phyloP scores from a whole-genome alignment of 768 basidiomycete species.

The Pleurotus platypus region DNA sequence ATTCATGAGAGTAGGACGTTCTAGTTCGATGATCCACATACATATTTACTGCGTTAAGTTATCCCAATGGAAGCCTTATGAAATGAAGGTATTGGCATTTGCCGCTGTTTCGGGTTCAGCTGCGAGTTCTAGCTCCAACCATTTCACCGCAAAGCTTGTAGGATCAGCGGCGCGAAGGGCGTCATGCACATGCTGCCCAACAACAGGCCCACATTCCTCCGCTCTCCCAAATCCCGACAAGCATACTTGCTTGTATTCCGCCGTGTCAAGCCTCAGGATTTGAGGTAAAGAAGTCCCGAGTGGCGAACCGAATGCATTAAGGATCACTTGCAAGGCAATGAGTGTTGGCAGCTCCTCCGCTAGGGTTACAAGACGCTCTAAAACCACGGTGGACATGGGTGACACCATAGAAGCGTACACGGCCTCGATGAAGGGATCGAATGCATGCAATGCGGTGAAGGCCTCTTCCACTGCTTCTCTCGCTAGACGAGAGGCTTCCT shows the following conservation, averaged over 20 bases:
- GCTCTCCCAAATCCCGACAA: slow-evolving; percentile 75
- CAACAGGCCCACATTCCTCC: slow-evolving; percentile 63
- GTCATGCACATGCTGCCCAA: slow-evolving; percentile 56
- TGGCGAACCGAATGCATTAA: slow-evolving; percentile 41
- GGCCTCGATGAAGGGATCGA: slow-evolving; percentile 56
- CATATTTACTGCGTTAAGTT: not conserved
- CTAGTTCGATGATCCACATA: not conserved
- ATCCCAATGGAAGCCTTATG: slow-evolving; percentile 6
- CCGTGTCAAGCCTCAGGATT: slow-evolving; percentile 56
- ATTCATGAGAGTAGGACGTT: not conserved
- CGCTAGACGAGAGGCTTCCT: slow-evolving; percentile 51
- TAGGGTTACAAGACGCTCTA: slow-evolving; percentile 45
- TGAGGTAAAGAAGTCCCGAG: slow-evolving; percentile 39
- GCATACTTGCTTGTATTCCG: slow-evolving; percentile 64
- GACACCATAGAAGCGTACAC: slow-evolving; percentile 23
- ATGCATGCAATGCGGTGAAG: slow-evolving; percentile 56
- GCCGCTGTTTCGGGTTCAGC: slow-evolving; percentile 12
- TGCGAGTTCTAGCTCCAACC: slow-evolving; percentile 46
- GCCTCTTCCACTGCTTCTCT: slow-evolving; percentile 81
- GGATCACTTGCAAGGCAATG: slow-evolving; percentile 65
- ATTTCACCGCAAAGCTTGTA: slow-evolving; percentile 32
- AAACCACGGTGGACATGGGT: slow-evolving; percentile 22
- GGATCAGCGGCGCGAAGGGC: slow-evolving; percentile 31
- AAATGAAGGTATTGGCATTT: slow-evolving; percentile 8
- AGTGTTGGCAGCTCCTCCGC: slow-evolving; percentile 70